These are phyloP conservation scores for Porcisia hertigi DNA, from an alignment of 208 protist genomes.

Conservation along the genomic window DNA sequence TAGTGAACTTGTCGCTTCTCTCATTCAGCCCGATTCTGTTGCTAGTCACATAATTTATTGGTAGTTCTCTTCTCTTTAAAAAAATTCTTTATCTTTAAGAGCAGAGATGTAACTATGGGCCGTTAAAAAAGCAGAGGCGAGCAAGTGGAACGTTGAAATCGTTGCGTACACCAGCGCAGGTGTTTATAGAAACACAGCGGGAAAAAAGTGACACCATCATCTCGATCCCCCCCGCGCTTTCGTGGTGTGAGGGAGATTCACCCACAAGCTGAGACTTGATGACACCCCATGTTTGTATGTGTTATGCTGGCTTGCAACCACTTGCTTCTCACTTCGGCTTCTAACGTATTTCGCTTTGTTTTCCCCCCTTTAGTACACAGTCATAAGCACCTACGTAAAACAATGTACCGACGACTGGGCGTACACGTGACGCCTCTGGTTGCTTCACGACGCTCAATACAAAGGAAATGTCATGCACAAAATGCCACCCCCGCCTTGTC, in stretches of 20 bases:
- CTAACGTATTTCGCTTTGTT: background rate
- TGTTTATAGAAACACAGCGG: background rate
- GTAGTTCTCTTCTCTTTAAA: background rate
- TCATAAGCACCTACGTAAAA: background rate
- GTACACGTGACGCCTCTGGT: background rate
- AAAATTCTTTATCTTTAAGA: slow-evolving; percentile 5
- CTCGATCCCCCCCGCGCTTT: background rate
- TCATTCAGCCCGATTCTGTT: slow-evolving; percentile 1
- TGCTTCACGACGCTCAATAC: background rate
- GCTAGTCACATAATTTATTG: slow-evolving; percentile 20
- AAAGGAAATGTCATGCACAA: slow-evolving; percentile 10
- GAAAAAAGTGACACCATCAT: background rate
- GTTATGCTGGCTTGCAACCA: background rate
- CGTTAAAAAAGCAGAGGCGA: slow-evolving; percentile 2
- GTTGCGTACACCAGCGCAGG: background rate
- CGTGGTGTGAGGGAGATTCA: background rate
- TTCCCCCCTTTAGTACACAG: background rate
- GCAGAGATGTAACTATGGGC: background rate
- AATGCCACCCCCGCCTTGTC: background rate
- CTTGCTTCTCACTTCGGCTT: background rate
- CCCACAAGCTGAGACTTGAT: background rate
- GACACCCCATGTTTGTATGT: background rate
- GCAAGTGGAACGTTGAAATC: background rate
- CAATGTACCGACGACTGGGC: slow-evolving; percentile 17
- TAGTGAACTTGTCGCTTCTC: background rate